phyloP scores from a whole-genome alignment of 768 basidiomycete genomes.

The Mycena crocata region DNA sequence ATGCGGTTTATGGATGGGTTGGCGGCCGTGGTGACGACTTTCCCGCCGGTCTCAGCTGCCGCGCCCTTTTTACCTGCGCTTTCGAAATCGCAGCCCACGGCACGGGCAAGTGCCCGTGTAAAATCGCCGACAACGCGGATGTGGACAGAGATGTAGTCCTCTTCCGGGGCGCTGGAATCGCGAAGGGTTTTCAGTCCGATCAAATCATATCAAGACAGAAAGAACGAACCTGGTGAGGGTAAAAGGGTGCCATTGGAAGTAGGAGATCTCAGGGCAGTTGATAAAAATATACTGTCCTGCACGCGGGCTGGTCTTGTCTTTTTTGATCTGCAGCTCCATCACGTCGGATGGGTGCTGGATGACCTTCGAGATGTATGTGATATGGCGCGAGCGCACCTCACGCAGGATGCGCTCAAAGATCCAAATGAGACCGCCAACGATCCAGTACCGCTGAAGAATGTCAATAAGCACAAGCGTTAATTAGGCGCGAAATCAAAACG shows the following conservation, averaged over 20 bases:
- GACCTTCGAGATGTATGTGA: conserved; percentile 94
- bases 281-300: conserved; percentile 97
- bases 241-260: conserved; percentile 98
- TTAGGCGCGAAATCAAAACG: conserved; percentile 34
- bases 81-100: conserved; percentile 87
- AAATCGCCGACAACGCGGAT: conserved; percentile 95
- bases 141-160: conserved; percentile 95
- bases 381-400: conserved; percentile 90
- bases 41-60: conserved; percentile 61
- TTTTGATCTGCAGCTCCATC: conserved; percentile 97
- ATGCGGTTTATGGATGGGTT: conserved; percentile 75
- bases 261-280: conserved; percentile 90
- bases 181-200: too few species aligned
- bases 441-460: conserved; percentile 44
- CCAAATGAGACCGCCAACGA: conserved; percentile 88
- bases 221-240: conserved; percentile 81
- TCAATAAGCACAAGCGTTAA: background rate
- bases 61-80: conserved; percentile 38
- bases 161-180: conserved; percentile 82
- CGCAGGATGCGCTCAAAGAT: conserved; percentile 90
- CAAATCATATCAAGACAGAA: too few species aligned
- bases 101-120: conserved; percentile 82
- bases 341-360: conserved; percentile 96
- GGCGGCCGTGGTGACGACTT: conserved; percentile 67
- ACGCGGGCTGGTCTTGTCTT: conserved; percentile 85